These are phyloP conservation scores for Dictyostelium gargantuum DNA, from an alignment of 208 protist genomes.

Conservation along the genomic window DNA sequence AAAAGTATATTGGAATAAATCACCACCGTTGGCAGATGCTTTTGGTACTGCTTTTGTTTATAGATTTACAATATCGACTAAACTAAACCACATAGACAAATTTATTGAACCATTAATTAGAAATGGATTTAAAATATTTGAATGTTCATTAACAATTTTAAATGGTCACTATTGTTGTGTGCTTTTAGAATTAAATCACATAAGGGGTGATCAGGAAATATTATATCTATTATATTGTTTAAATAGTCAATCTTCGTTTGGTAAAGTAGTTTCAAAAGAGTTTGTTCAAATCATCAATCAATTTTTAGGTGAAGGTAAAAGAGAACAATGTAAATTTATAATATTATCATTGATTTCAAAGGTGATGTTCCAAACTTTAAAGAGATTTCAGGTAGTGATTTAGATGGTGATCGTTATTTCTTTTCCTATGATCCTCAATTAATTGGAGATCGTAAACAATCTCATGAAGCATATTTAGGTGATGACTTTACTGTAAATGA, in stretches of 20 bases:
- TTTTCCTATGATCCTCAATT: slow-evolving; percentile 4
- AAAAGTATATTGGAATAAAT: background rate
- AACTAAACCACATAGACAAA: background rate
- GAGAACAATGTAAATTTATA: background rate
- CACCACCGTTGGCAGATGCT: background rate
- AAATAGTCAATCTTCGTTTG: background rate
- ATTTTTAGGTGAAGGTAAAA: background rate
- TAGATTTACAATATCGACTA: background rate
- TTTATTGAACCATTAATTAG: background rate
- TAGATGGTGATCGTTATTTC: slow-evolving; percentile 67
- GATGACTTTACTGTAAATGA: background rate
- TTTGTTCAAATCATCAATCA: background rate
- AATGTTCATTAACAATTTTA: no score
- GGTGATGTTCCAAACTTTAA: slow-evolving; percentile 16
- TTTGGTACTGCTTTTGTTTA: background rate
- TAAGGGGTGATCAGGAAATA: no score
- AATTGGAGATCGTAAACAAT: background rate
- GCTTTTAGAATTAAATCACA: no score
- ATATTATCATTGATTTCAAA: background rate
- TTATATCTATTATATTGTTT: background rate
- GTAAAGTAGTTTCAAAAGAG: background rate
- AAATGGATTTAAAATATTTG: background rate
- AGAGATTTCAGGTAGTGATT: slow-evolving; percentile 27
- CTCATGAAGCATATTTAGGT: background rate
- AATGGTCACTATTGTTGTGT: no score